These are phyloP conservation scores for Rhizopus sp. DNA, from an alignment of 371 early-diverging fungal genomes.

Conservation along the genomic window DNA sequence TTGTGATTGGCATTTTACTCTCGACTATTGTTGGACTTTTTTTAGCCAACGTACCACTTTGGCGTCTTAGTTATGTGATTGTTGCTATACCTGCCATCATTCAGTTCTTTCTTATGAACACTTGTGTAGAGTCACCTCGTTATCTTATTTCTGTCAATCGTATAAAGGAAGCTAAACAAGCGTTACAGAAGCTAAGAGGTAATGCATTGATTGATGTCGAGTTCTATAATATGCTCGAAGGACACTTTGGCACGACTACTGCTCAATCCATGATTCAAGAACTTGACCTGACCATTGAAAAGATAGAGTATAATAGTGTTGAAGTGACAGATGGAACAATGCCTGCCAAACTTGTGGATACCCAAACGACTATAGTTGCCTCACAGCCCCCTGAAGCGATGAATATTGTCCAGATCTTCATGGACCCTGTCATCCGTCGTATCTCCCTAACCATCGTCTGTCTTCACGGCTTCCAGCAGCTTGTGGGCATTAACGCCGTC, in stretches of 20 bases:
- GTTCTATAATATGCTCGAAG: slow-evolving; percentile 55
- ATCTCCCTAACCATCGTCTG: slow-evolving; percentile 52
- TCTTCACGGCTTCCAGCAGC: slow-evolving; percentile 69
- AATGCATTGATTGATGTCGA: slow-evolving; percentile 56
- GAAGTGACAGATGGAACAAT: slow-evolving; percentile 2
- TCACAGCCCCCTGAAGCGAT: slow-evolving; percentile 16
- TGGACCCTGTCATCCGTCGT: slow-evolving; percentile 51
- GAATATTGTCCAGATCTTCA: slow-evolving; percentile 43
- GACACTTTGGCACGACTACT: slow-evolving; percentile 9
- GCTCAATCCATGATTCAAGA: slow-evolving; percentile 29
- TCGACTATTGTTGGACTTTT: slow-evolving; percentile 64
- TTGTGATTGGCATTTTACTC: slow-evolving; percentile 76
- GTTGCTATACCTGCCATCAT: slow-evolving; percentile 69
- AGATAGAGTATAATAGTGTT: background rate
- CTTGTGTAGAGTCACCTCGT: slow-evolving; percentile 77
- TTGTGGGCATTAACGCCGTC: slow-evolving; percentile 87
- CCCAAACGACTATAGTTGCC: no score
- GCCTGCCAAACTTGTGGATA: background rate
- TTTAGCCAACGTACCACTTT: slow-evolving; percentile 61
- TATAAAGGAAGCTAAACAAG: slow-evolving; percentile 54
- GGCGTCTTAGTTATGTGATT: slow-evolving; percentile 68
- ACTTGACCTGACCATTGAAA: slow-evolving; percentile 46
- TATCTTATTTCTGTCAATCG: slow-evolving; percentile 64
- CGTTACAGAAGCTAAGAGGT: slow-evolving; percentile 56
- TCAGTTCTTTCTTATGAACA: slow-evolving; percentile 66